Conservation (phyloP, 1,139 yeast species). For the Saccharomyces uvarum region DNA sequence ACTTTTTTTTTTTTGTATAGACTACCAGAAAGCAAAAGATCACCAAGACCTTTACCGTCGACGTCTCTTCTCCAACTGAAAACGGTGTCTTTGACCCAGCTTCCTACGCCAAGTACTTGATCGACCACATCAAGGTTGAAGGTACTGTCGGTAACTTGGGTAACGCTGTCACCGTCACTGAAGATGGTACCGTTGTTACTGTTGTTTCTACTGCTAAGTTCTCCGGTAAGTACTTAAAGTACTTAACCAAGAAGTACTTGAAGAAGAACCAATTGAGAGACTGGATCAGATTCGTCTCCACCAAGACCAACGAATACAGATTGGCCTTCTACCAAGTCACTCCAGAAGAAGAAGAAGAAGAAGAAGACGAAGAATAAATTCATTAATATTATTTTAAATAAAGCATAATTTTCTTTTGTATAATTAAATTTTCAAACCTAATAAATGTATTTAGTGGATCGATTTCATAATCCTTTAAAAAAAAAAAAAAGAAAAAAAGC, state of each 20-base stretch:
- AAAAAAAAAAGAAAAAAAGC: neutral
- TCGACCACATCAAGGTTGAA: slow-evolving; percentile 98
- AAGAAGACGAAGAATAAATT: slow-evolving; percentile 42
- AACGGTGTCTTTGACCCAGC: slow-evolving; percentile 97
- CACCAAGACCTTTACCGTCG: slow-evolving; percentile 90
- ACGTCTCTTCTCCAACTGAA: slow-evolving; percentile 95
- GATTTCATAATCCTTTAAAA: neutral
- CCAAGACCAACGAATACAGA: slow-evolving; percentile 93
- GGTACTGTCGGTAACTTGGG: slow-evolving; percentile 95
- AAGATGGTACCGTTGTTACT: slow-evolving; percentile 72
- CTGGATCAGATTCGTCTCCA: slow-evolving; percentile 99
- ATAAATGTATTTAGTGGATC: slow-evolving; percentile 1
- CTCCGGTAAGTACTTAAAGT: slow-evolving; percentile 99
- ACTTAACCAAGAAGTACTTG: slow-evolving; percentile 98
- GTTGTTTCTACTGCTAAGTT: slow-evolving; percentile 88
- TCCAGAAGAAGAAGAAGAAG: slow-evolving; percentile 95
- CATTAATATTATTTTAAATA: slow-evolving; percentile 7
- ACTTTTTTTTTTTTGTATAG: slow-evolving; percentile 31
- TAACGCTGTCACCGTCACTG: slow-evolving; percentile 85
- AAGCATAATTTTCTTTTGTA: slow-evolving; percentile 2
- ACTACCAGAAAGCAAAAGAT: slow-evolving; percentile 71
- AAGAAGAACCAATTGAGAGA: slow-evolving; percentile 99
- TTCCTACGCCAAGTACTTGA: slow-evolving; percentile 94
- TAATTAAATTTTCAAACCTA: slow-evolving; percentile 1
- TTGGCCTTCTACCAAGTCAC: slow-evolving; percentile 99